Conservation (phyloP, 345 rosid genomes). For the Brassica juncea region DNA sequence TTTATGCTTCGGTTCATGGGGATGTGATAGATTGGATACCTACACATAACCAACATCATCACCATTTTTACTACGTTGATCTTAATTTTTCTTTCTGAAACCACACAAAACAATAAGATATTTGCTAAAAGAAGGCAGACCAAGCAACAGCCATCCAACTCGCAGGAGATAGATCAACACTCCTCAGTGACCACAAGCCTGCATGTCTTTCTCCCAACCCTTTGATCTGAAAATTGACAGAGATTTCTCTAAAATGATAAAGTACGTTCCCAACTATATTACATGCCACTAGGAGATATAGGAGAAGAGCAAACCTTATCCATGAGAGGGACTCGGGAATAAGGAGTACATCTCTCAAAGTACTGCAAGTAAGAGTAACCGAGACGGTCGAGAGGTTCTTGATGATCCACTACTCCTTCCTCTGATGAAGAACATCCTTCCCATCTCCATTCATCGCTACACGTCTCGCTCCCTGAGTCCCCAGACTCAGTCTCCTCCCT, state of each 20-base stretch:
- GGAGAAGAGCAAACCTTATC: conserved; percentile 67
- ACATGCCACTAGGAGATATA: background rate
- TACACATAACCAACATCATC: conserved; percentile 19
- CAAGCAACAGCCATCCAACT: conserved; percentile 99
- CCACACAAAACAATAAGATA: background rate
- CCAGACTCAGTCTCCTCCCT: conserved; percentile 65
- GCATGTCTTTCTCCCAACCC: conserved; percentile 61
- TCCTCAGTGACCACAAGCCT: conserved; percentile 80
- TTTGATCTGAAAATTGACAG: conserved; percentile 56
- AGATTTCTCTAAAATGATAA: background rate
- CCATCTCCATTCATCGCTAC: conserved; percentile 85
- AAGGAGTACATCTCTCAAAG: conserved; percentile 88
- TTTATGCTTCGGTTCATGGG: conserved; percentile 94
- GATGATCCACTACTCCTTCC: conserved; percentile 76
- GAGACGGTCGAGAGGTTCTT: conserved; percentile 62
- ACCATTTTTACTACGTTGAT: conserved; percentile 8
- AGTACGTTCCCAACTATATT: background rate
- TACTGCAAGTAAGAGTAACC: conserved; percentile 77
- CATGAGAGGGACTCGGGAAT: conserved; percentile 90
- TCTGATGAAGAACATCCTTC: conserved; percentile 79
- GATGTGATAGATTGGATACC: conserved; percentile 84
- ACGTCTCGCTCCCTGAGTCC: conserved; percentile 76
- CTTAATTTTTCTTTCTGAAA: conserved; percentile 11
- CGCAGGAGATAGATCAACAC: conserved; percentile 98
- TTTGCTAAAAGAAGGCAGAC: conserved; percentile 39